Evolutionary conservation across 305 asterid genomes (phyloP), one percentile per base, ranked within the genome.

Genomic region (Petunia hybrid): DNA sequence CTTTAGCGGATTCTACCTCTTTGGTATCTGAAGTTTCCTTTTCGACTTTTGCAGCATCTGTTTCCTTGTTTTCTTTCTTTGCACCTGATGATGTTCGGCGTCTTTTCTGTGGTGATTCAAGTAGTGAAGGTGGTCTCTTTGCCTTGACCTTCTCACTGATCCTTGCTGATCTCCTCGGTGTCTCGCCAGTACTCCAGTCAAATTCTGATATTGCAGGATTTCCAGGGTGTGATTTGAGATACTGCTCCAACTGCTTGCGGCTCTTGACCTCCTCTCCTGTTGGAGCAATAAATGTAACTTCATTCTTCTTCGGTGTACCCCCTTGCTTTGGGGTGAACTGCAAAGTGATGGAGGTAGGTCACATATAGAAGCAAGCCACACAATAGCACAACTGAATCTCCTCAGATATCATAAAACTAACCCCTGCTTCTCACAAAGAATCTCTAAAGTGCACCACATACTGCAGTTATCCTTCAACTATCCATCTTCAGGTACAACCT

Each of bases 131-230:
- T 1, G 94, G 95, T 68, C 96, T 97, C 39, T 87, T 87, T 36
- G 90, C 82, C 89, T 93, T 94, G 53, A 75, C 91, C 88, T 90
- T 94, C 89, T 90, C 96, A 16, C 91, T 91, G 90, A 96, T 92
- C 89, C 99, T 91, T 22, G 97, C 90, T 3, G 99, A 97, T 80
- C 99, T 89, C 80, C 99, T 89, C 7, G 97, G 98, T 22, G 97
- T 91, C 82, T 96, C 98, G 35, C 98, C 98, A 0, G 97, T 94
- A 77, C 96, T 88, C 99, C 99, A 97, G 77, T 96, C 98, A 66
- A 96, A 96, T 76, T 96, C 99, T 2, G 94, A 87, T 6, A 85
- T 40, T 5, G 92, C 82, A 46, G 98, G 98, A 83, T 81, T 89
- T 75, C 98, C 98, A 41, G 92, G 87, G 57, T 94, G 94, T 0